Evolutionary conservation across 352 stramenopile species (phyloP).

Genomic region (Pythium sp.): DNA sequence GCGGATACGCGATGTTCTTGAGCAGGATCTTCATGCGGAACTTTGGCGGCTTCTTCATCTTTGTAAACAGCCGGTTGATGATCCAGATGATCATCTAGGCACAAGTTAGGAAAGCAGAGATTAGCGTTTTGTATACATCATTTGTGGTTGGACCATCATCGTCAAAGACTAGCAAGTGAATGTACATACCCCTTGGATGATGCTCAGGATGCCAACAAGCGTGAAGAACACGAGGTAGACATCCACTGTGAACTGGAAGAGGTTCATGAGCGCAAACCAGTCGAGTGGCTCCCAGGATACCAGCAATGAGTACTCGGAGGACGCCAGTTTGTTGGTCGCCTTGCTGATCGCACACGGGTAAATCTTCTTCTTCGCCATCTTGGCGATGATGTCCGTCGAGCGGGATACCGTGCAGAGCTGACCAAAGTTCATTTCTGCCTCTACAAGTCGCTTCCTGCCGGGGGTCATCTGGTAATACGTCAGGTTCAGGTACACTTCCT

Average conservation of each 20-base stretch:
- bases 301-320: conserved; percentile 80
- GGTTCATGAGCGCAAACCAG: conserved; percentile 95
- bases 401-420: conserved; percentile 69
- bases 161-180: neutral
- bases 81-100: conserved; percentile 87
- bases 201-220: conserved; percentile 85
- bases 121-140: neutral
- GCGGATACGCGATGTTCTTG: conserved; percentile 83
- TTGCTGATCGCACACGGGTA: conserved; percentile 57
- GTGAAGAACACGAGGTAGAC: conserved; percentile 95
- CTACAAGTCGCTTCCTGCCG: conserved; percentile 60
- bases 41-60: conserved; percentile 92
- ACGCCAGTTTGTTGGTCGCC: conserved; percentile 62
- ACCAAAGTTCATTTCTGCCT: conserved; percentile 68
- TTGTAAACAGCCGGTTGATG: conserved; percentile 94
- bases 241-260: conserved; percentile 93
- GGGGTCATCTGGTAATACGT: conserved; percentile 78
- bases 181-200: conserved; percentile 74
- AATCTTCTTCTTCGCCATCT: conserved; percentile 71
- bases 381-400: conserved; percentile 53
- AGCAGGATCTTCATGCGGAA: conserved; percentile 92
- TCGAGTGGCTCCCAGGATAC: conserved; percentile 87
- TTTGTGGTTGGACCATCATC: neutral
- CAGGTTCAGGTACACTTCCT: conserved; percentile 72
- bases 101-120: neutral